A percentile compares a stretch with the other conserved stretches of the same genome.
Conservation (phyloP, 177 flowering plant genomes). For the Vitis hybrid region DNA sequence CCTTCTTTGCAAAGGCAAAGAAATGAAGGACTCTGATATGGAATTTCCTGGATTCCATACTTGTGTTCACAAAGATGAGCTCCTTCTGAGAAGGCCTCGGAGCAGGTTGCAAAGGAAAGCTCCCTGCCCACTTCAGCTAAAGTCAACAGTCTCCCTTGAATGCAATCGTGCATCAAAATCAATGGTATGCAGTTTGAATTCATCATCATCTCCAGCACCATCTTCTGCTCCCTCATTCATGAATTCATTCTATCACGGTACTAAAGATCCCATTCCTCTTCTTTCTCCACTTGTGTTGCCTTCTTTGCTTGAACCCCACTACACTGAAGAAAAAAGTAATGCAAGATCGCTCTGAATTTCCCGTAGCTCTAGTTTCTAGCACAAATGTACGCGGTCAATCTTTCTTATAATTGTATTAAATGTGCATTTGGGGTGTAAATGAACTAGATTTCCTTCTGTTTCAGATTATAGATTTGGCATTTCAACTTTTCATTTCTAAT, state of each 20-base stretch:
- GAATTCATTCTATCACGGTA: conserved; percentile 16
- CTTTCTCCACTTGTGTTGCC: conserved; percentile 56
- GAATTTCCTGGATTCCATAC: conserved; percentile 54
- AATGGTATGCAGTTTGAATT: background rate
- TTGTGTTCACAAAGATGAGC: conserved; percentile 33
- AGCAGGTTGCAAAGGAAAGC: conserved; percentile 51
- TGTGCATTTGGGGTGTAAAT: no score
- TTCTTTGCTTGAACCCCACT: conserved; percentile 27
- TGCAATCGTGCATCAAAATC: conserved; percentile 10
- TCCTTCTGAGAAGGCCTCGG: conserved; percentile 17
- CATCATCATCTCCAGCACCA: conserved; percentile 19
- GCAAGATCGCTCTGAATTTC: conserved; percentile 21
- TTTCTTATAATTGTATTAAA: no score
- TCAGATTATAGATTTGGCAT: no score
- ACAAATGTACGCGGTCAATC: background rate
- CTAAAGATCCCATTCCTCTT: conserved; percentile 57
- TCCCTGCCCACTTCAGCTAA: conserved; percentile 44
- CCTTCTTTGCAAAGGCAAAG: no score
- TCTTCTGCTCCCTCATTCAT: conserved; percentile 8
- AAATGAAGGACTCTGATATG: conserved; percentile 26
- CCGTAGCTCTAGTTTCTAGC: background rate
- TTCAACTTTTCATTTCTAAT: no score
- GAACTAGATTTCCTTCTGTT: no score
- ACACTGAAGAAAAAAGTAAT: conserved; percentile 11
- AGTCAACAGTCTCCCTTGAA: conserved; percentile 18